Evolutionary conservation across 768 basidiomycete genomes (phyloP).

Genomic region (Xerocomellus amylosporus): DNA sequence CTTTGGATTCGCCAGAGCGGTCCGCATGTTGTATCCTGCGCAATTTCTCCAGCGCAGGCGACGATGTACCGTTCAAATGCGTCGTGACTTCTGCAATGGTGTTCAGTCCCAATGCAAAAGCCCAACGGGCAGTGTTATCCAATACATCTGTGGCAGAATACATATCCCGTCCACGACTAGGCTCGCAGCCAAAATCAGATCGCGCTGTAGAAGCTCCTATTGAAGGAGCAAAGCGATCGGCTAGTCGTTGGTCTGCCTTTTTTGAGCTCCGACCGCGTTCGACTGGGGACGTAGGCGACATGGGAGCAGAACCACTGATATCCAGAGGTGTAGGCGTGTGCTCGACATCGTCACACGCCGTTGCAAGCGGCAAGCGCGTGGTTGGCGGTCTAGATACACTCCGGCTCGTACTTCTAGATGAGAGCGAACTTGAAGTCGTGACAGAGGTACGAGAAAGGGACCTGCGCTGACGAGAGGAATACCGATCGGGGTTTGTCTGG

Average conservation of each 20-base stretch:
- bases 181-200: constrained; percentile 25
- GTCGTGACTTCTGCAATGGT: constrained; percentile 23
- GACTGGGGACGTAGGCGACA: constrained; percentile 21
- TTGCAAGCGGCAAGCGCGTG: constrained; percentile 23
- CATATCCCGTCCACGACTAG: constrained; percentile 18
- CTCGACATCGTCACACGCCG: constrained; percentile 26
- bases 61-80: constrained; percentile 12
- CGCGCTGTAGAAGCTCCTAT: constrained; percentile 22
- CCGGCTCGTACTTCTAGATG: constrained; percentile 38
- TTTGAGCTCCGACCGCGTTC: constrained; percentile 30
- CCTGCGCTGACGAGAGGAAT: constrained; percentile 37
- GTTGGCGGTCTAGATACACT: constrained; percentile 41
- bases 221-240: constrained; percentile 22
- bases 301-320: constrained; percentile 22
- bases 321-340: constrained; percentile 26
- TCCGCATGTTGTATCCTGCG: constrained; percentile 18
- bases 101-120: constrained; percentile 21
- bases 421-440: constrained; percentile 38
- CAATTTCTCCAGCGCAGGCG: constrained; percentile 20
- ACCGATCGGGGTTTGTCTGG: constrained; percentile 5
- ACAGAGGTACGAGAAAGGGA: constrained; percentile 52
- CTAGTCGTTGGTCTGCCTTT: constrained; percentile 13
- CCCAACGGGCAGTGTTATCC: constrained; percentile 30
- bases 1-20: neutral
- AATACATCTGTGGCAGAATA: constrained; percentile 22